Percentiles rank a stretch among this genome's conserved stretches.
phyloP scores from a whole-genome alignment of 164 flowering plant species.

The Macadamia integrifolia region DNA sequence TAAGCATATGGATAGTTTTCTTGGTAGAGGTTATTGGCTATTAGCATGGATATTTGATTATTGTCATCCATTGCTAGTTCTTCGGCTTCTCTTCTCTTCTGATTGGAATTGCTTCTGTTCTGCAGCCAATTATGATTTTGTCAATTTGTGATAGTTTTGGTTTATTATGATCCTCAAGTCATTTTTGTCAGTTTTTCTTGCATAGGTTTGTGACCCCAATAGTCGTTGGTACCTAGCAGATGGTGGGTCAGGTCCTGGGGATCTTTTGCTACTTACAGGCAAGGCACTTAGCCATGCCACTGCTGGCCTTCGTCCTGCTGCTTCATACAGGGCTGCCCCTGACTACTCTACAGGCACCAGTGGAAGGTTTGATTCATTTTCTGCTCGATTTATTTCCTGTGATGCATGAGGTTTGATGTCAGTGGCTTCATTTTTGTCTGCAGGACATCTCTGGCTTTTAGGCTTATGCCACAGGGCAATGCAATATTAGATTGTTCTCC shows the following conservation, averaged over 20 bases:
- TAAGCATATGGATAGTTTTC: neutral
- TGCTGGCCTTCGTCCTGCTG: slow-evolving; percentile 89
- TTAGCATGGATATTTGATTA: neutral
- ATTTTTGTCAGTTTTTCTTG: slow-evolving; percentile 23
- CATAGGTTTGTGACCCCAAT: slow-evolving; percentile 89
- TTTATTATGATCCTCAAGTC: slow-evolving; percentile 20
- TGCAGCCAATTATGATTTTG: neutral
- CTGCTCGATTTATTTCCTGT: slow-evolving; percentile 1
- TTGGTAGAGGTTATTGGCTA: neutral
- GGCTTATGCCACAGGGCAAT: slow-evolving; percentile 90
- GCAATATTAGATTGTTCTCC: slow-evolving; percentile 91
- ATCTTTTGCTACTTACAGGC: slow-evolving; percentile 77
- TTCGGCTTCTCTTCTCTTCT: neutral
- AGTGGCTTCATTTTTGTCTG: slow-evolving; percentile 18
- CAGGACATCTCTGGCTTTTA: slow-evolving; percentile 82
- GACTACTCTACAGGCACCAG: slow-evolving; percentile 39
- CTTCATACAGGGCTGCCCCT: slow-evolving; percentile 55
- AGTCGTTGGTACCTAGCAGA: slow-evolving; percentile 94
- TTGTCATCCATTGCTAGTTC: neutral
- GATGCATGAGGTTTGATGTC: slow-evolving; percentile 1
- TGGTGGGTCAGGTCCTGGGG: slow-evolving; percentile 60
- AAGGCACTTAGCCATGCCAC: slow-evolving; percentile 95
- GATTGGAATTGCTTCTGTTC: neutral
- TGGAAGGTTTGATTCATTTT: slow-evolving; percentile 50
- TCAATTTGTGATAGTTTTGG: neutral